Evolutionary conservation across 2,329 filamentous ascomycete genomes (phyloP).

Genomic region (Huntiella abstrusa): DNA sequence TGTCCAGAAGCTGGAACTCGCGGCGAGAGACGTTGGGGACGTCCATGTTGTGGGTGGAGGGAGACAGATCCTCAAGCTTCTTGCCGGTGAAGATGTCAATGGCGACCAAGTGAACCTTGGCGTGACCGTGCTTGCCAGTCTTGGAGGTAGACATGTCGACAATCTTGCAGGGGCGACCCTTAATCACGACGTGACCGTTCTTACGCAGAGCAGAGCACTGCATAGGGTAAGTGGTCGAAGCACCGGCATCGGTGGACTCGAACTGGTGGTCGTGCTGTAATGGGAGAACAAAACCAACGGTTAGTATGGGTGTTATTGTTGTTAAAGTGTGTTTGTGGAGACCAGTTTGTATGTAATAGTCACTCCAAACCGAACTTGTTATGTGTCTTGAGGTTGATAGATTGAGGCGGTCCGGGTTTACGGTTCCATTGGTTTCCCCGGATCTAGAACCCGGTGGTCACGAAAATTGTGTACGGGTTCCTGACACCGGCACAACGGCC

Average conservation of each 20-base stretch:
- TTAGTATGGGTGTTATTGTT: too few relatives aligned
- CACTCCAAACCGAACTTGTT: not conserved
- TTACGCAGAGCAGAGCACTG: conserved; percentile 99
- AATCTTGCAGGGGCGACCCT: conserved; percentile 98
- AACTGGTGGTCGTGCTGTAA: conserved; percentile 52
- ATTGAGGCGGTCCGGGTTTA: not conserved
- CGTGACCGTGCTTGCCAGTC: conserved; percentile 99
- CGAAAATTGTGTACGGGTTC: too few relatives aligned
- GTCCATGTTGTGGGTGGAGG: conserved; percentile 96
- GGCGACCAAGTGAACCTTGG: conserved; percentile 97
- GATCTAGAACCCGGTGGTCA: too few relatives aligned
- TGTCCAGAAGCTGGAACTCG: conserved; percentile 87
- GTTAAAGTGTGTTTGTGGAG: too few relatives aligned
- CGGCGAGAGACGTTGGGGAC: conserved; percentile 81
- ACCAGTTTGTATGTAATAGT: too few relatives aligned
- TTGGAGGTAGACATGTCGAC: conserved; percentile 99
- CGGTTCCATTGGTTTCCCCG: too few relatives aligned
- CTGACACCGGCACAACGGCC: too few relatives aligned
- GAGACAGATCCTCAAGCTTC: conserved; percentile 98
- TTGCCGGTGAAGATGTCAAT: conserved; percentile 99
- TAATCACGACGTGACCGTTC: conserved; percentile 98
- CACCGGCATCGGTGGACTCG: conserved; percentile 89
- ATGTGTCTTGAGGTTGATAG: not conserved
- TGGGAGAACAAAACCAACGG: not conserved
- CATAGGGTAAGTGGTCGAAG: conserved; percentile 87